Base-by-base conservation (phyloP, 2,329 filamentous ascomycete genomes). In the Ceratocystis eucalypticola region DNA sequence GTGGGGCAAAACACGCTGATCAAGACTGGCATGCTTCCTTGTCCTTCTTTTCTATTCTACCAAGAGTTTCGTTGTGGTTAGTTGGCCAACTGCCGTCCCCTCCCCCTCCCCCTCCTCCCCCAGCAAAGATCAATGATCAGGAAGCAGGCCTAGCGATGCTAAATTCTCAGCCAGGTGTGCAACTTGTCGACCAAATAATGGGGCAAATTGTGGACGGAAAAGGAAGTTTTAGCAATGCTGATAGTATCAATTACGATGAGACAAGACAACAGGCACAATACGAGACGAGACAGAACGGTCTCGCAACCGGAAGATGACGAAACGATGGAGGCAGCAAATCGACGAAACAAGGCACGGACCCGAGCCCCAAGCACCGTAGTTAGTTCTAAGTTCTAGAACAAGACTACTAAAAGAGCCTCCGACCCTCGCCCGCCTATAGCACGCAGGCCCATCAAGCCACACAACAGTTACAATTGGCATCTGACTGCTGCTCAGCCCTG, bases 241-340 rank as follows among this genome's bases (percentile, higher is more conserved):
- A 53, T 53, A 4, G n/a, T 22, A 17, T n/a, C 48, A 41, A 5
- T 41, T 41, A 41, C 37, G 37, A 41, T 22, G 53, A 57, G 10
- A 37, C 55, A 50, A 57, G 57, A 37, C 62, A 65, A 62, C 57
- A 33, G 62, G 37, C 57, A 46, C 65, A 65, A 67, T 63, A 65
- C 30, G 46, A 62, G 55, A 65, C 66, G 55, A 62, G 50, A 65
- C 66, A 17, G 22, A 33, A 37, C 3, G 37, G 37, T 41, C 3
- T 41, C 10, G n/a, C 28, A 37, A 37, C 55, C 12, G 10, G 37
- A 15, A 33, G 8, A n/a, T n/a, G 55, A 59, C 48, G 48, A 53
- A 50, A 22, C 48, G 7, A 50, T 22, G n/a, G 37, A 64, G 44
- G 22, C 33, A n/a, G 20, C 17, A 46, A 57, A 59, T 28, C 55